A percentile compares a stretch with the other conserved stretches of the same genome.
phyloP scores from a whole-genome alignment of 2,329 filamentous ascomycete genomes.

The Cladosporium sphaerospermum region DNA sequence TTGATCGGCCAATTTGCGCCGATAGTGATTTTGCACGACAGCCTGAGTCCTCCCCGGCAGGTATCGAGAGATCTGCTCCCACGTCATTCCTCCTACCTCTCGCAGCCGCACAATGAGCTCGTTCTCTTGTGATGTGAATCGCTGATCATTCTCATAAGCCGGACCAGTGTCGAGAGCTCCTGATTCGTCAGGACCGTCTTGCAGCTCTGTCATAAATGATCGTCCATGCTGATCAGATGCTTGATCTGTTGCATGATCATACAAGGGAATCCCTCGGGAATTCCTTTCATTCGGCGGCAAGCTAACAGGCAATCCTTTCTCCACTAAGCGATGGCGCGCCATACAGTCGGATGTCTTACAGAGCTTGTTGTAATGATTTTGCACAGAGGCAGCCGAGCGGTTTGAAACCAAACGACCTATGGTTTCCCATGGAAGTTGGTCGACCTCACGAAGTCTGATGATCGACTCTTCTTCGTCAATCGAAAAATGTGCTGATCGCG shows the following conservation, averaged over 20 bases:
- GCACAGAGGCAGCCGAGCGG: constrained; percentile 21
- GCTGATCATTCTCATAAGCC: too few relatives aligned
- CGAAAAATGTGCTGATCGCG: constrained; percentile 11
- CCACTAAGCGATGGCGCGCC: not conserved
- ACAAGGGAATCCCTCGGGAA: too few relatives aligned
- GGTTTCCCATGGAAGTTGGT: constrained; percentile 29
- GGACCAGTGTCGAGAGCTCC: too few relatives aligned
- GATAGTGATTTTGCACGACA: too few relatives aligned
- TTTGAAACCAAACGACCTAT: constrained; percentile 30
- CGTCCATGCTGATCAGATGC: too few relatives aligned
- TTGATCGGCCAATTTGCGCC: too few relatives aligned
- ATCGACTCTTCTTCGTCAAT: constrained; percentile 28
- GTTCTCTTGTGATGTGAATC: constrained; percentile 15
- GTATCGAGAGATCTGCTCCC: constrained; percentile 5
- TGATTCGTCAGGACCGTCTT: too few relatives aligned
- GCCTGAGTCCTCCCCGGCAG: not conserved
- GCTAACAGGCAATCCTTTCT: not conserved
- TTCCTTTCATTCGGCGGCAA: too few relatives aligned
- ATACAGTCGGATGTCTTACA: not conserved
- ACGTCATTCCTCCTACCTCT: constrained; percentile 27
- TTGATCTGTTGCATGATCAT: too few relatives aligned
- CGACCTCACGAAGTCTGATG: constrained; percentile 36
- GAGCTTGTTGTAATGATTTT: constrained; percentile 17
- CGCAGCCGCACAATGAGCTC: constrained; percentile 33
- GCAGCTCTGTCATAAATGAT: too few relatives aligned